A percentile compares a stretch with the other conserved stretches of the same genome.
Conservation (phyloP, 257 asterid genomes). For the Cynanchum wilfordii region DNA sequence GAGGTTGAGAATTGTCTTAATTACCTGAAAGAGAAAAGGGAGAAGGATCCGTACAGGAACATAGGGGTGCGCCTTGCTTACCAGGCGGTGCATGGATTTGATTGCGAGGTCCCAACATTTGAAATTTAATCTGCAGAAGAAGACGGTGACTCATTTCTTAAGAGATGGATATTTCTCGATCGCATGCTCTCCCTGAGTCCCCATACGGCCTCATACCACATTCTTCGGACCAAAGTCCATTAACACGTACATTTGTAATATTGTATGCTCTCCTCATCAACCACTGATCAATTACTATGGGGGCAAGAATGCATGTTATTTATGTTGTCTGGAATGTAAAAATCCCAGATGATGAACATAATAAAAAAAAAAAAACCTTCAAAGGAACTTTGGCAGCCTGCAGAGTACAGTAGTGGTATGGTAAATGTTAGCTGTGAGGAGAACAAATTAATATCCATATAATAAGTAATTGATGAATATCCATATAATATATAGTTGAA, state of each 20-base stretch:
- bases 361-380: neutral
- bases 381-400: neutral
- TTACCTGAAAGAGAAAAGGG: constrained; percentile 66
- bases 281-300: neutral
- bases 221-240: too few relatives aligned
- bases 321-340: neutral
- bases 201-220: too few relatives aligned
- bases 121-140: constrained; percentile 18
- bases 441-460: too few relatives aligned
- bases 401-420: too few relatives aligned
- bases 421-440: too few relatives aligned
- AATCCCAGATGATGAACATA: neutral
- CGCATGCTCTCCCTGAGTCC: too few relatives aligned
- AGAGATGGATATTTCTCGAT: too few relatives aligned
- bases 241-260: too few relatives aligned
- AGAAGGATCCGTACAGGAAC: constrained; percentile 61
- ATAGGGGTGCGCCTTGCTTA: constrained; percentile 51
- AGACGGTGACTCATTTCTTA: too few relatives aligned
- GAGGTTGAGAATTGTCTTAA: constrained; percentile 62
- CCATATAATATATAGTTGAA: too few relatives aligned
- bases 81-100: constrained; percentile 63
- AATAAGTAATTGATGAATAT: too few relatives aligned
- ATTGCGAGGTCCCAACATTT: constrained; percentile 71
- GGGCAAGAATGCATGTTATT: neutral
- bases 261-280: neutral